phyloP scores from a whole-genome alignment of 164 flowering plant genomes.

The Brasenia schreberi region DNA sequence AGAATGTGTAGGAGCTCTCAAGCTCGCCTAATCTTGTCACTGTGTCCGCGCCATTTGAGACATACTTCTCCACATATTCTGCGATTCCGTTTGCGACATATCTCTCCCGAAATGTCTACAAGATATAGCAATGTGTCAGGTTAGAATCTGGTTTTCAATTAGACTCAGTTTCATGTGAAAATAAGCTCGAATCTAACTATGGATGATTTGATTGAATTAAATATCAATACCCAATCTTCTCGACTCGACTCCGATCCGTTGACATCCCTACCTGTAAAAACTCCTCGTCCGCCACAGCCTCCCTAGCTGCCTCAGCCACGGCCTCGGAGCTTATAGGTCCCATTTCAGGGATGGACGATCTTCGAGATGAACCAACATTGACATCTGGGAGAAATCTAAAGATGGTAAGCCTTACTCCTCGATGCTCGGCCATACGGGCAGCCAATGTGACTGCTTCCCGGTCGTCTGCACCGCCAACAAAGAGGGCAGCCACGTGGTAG shows the following conservation, averaged over 20 bases:
- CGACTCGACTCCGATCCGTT: too few species aligned
- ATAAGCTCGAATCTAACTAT: too few species aligned
- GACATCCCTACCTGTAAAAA: neutral
- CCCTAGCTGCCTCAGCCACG: neutral
- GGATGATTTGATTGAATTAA: too few species aligned
- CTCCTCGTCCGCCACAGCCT: neutral
- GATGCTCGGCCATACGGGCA: conserved; percentile 20
- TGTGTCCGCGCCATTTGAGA: conserved; percentile 4
- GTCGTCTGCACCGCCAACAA: conserved; percentile 50
- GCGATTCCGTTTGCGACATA: neutral
- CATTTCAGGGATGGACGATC: neutral
- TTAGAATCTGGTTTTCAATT: neutral
- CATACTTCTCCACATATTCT: conserved; percentile 3
- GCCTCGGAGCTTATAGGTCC: neutral
- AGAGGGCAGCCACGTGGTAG: conserved; percentile 21
- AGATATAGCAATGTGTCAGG: neutral
- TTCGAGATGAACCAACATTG: neutral
- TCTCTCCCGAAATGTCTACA: neutral
- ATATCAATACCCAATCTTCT: too few species aligned
- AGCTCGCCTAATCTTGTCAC: conserved; percentile 1
- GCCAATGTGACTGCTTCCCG: conserved; percentile 42
- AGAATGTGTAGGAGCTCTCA: conserved; percentile 2
- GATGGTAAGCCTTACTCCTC: conserved; percentile 14
- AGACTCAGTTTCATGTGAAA: too few species aligned
- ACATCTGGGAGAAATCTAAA: conserved; percentile 9